phyloP scores from a whole-genome alignment of 805 yeast species.

The Lipomyces yamadae region DNA sequence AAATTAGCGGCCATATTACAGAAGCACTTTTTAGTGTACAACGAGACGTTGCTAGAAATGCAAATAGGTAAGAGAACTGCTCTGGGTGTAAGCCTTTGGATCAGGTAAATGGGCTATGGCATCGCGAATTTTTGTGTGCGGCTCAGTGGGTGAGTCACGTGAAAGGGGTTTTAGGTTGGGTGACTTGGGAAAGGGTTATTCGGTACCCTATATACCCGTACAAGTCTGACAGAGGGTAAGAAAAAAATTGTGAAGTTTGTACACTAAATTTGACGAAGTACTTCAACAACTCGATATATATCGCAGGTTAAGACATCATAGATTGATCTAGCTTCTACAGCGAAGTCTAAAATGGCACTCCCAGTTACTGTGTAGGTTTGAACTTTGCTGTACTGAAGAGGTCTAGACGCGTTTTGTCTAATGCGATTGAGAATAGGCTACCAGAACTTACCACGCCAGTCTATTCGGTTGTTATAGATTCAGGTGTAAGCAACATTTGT shows the following conservation, averaged over 20 bases:
- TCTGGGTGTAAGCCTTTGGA: no score
- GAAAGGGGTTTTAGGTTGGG: not conserved
- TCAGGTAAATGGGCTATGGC: not conserved
- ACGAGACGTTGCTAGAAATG: not conserved
- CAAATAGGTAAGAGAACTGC: not conserved
- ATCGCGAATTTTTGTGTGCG: slow-evolving; percentile 5
- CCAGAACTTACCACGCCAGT: slow-evolving; percentile 37
- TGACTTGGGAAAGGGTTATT: not conserved
- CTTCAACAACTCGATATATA: not conserved
- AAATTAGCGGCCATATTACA: not conserved
- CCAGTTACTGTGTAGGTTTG: slow-evolving; percentile 35
- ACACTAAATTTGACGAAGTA: not conserved
- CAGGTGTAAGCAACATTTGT: slow-evolving; percentile 30
- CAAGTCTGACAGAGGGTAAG: not conserved
- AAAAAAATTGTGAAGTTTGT: not conserved
- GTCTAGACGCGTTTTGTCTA: slow-evolving; percentile 3
- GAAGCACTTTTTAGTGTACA: not conserved
- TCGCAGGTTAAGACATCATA: not conserved
- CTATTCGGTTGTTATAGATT: slow-evolving; percentile 33
- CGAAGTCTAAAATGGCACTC: slow-evolving; percentile 23
- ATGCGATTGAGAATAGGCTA: slow-evolving; percentile 19
- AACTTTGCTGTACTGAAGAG: not conserved
- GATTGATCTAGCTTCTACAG: not conserved
- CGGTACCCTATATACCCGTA: not conserved
- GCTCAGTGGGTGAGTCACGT: not conserved